Base-by-base conservation (phyloP, 805 yeast genomes). In the Dipodascopsis tothii region DNA sequence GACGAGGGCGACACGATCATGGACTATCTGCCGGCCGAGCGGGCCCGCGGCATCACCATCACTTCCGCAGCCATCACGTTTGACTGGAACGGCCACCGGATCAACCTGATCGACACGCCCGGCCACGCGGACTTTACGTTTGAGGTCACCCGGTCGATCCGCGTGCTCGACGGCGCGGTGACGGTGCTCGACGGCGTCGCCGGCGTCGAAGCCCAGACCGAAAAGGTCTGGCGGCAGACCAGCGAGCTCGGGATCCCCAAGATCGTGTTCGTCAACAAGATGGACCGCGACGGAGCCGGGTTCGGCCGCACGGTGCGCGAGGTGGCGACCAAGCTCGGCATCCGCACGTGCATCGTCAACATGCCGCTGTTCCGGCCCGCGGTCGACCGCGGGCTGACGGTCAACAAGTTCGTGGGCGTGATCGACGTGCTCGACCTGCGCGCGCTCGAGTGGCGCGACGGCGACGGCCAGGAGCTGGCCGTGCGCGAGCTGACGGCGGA, bases 91-190 rank as follows among this genome's bases (percentile, higher is more conserved):
- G 67, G 69, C 38, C 75, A 77, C 57, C 78, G 77, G 52, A 78
- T 92, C 56, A 92, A 92, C 61, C 70, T 92, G 44, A 87, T 92
- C 20, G 98, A 92, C 61, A 92, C 98, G 0, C 98, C 98, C 0
- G 98, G 98, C 0, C 98, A 92, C 64, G 96, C 95, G 0, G 98
- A 92, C 64, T 92, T 92, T 62, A 84, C 94, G 0, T 92, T 88
- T 61, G 98, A 92, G 63, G 98, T 92, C 3, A 84, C 78, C 1
- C 68, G 96, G 44, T 81, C 97, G 0, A 70, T 92, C 45, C 73
- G 96, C 50, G 96, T 92, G 1, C 67, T 92, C 6, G 98, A 92
- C 65, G 96, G 97, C 3, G 94, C 90, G 1, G 94, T 92, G 5
- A 82, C 95, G 0, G 84, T 92, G 6, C 64, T 92, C 41, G 98